phyloP scores from a whole-genome alignment of 2,329 filamentous ascomycete species.

The Meredithiella fracta region DNA sequence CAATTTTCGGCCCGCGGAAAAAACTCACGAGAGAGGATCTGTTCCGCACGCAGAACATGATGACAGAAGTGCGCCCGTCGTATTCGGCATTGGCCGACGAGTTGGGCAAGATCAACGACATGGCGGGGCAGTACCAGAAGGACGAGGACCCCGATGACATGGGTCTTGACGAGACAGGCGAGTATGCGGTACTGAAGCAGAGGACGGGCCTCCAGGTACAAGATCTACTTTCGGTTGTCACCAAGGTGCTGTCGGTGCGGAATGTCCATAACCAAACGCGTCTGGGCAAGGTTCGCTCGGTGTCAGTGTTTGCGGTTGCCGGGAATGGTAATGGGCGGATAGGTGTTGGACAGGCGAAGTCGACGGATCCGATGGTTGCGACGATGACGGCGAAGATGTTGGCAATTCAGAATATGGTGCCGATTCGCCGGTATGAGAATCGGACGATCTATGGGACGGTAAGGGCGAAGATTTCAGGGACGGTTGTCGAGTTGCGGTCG shows the following conservation, averaged over 20 bases:
- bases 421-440: slow-evolving; percentile 80
- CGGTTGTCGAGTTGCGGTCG: slow-evolving; percentile 62
- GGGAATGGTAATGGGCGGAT: slow-evolving; percentile 76
- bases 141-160: slow-evolving; percentile 33
- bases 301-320: slow-evolving; percentile 63
- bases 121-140: slow-evolving; percentile 34
- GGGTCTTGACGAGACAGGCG: slow-evolving; percentile 33
- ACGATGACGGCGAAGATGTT: slow-evolving; percentile 56
- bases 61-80: slow-evolving; percentile 14
- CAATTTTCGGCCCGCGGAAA: slow-evolving; percentile 13
- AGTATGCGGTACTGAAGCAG: slow-evolving; percentile 35
- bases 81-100: slow-evolving; percentile 21
- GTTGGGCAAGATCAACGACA: slow-evolving; percentile 37
- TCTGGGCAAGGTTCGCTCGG: slow-evolving; percentile 75
- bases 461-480: slow-evolving; percentile 72
- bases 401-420: slow-evolving; percentile 82
- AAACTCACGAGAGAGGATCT: slow-evolving; percentile 12
- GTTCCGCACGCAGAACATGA: slow-evolving; percentile 14
- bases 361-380: slow-evolving; percentile 53
- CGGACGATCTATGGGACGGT: slow-evolving; percentile 82
- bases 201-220: slow-evolving; percentile 36
- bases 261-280: slow-evolving; percentile 82
- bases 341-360: slow-evolving; percentile 82
- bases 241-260: slow-evolving; percentile 60
- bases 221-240: slow-evolving; percentile 38